Evolutionary conservation across 1,284 basidiomycete species (phyloP).

Genomic region (Cryptococcus sp.): DNA sequence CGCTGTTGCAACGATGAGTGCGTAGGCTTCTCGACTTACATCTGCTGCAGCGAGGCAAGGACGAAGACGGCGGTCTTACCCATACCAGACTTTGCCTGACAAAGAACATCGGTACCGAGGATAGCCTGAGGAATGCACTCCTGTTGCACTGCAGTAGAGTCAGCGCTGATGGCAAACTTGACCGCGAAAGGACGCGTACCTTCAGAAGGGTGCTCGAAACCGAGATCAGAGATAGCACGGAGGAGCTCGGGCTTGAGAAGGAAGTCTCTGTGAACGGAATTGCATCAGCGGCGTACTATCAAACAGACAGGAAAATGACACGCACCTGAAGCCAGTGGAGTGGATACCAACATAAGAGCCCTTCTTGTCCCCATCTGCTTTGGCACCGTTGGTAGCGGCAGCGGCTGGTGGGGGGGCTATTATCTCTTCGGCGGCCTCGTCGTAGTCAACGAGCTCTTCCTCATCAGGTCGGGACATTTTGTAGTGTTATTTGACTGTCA

Average conservation of each 20-base stretch:
- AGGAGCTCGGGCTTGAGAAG: conserved; percentile 94
- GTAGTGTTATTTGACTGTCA: conserved; percentile 2
- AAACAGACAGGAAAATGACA: conserved; percentile 6
- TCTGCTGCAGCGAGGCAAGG: conserved; percentile 93
- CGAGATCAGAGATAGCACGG: conserved; percentile 96
- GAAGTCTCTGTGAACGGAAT: conserved; percentile 70
- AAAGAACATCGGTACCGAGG: conserved; percentile 98
- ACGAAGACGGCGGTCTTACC: conserved; percentile 99
- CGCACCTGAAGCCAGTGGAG: conserved; percentile 89
- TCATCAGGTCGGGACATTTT: conserved; percentile 45
- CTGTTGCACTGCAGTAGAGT: conserved; percentile 78
- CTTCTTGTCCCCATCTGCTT: conserved; percentile 78
- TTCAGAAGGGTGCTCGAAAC: conserved; percentile 99
- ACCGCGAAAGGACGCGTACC: conserved; percentile 62
- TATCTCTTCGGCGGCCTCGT: conserved; percentile 89
- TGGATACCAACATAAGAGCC: conserved; percentile 98
- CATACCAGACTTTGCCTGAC: conserved; percentile 99
- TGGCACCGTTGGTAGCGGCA: conserved; percentile 60
- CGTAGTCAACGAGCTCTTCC: conserved; percentile 72
- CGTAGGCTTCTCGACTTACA: conserved; percentile 51
- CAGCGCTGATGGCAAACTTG: not conserved
- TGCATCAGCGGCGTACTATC: not conserved
- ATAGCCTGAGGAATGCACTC: conserved; percentile 99
- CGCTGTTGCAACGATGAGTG: no score
- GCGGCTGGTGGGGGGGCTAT: conserved; percentile 64